Percentiles rank a stretch among this genome's conserved stretches.
phyloP scores from a whole-genome alignment of 768 basidiomycete genomes.

The Epithele typhae region DNA sequence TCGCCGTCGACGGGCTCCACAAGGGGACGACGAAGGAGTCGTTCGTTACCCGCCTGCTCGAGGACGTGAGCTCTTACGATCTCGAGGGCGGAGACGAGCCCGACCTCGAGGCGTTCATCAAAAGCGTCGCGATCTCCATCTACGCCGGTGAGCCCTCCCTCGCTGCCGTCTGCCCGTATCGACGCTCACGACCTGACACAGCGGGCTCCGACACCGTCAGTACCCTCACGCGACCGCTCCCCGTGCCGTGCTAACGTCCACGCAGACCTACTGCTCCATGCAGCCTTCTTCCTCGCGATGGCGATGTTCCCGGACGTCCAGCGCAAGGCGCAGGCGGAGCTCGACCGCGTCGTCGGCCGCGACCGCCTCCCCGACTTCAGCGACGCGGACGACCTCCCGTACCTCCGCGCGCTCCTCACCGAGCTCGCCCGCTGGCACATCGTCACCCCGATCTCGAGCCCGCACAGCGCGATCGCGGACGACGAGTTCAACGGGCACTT shows the following conservation, averaged over 20 bases:
- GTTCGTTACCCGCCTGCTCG: too few species aligned
- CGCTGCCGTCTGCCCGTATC: too few species aligned
- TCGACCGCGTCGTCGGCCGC: conserved; percentile 17
- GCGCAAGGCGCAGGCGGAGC: conserved; percentile 22
- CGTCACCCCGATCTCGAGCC: conserved; percentile 14
- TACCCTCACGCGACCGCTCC: too few species aligned
- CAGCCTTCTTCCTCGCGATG: conserved; percentile 25
- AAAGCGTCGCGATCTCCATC: too few species aligned
- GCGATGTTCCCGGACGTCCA: conserved; percentile 23
- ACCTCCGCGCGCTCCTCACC: conserved; percentile 16
- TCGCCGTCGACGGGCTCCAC: neutral
- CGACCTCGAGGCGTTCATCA: too few species aligned
- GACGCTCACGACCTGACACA: too few species aligned
- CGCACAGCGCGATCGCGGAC: conserved; percentile 17
- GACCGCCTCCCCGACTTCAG: conserved; percentile 9
- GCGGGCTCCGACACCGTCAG: too few species aligned
- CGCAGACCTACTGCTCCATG: conserved; percentile 16
- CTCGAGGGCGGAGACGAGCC: too few species aligned
- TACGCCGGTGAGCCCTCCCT: too few species aligned
- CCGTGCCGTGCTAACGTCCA: neutral
- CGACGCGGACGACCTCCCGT: conserved; percentile 15
- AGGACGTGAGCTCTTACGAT: too few species aligned
- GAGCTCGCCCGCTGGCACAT: conserved; percentile 20
- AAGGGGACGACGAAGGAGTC: too few species aligned
- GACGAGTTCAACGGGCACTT: conserved; percentile 24